Conservation (phyloP, 352 stramenopile species). For the Phytophthora pini region DNA sequence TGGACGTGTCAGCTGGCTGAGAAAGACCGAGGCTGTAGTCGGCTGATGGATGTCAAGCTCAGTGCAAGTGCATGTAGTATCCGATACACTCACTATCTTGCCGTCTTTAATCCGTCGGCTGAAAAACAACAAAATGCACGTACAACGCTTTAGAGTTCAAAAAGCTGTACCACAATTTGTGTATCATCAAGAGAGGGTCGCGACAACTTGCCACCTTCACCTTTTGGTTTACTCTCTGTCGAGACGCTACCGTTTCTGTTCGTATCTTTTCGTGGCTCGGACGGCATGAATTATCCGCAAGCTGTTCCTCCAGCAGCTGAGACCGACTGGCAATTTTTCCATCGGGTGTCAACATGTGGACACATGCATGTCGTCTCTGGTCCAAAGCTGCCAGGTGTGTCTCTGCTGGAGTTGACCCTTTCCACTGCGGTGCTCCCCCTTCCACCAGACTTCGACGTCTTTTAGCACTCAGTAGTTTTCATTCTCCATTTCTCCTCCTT, state of each 20-base stretch:
- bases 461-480: constrained; percentile 6
- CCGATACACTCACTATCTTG: neutral
- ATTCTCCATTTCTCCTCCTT: constrained; percentile 28
- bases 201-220: constrained; percentile 1
- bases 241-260: constrained; percentile 20
- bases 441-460: constrained; percentile 18
- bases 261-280: constrained; percentile 23
- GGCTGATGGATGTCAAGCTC: constrained; percentile 20
- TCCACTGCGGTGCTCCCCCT: constrained; percentile 12
- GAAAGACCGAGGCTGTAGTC: constrained; percentile 22
- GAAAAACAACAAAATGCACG: too few relatives aligned
- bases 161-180: too few relatives aligned
- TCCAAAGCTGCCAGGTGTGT: constrained; percentile 15
- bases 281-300: constrained; percentile 14
- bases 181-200: neutral
- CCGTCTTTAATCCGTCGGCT: neutral
- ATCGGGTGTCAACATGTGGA: constrained; percentile 23
- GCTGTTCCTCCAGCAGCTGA: constrained; percentile 32
- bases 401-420: constrained; percentile 12
- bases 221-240: constrained; percentile 8
- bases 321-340: constrained; percentile 29
- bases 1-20: constrained; percentile 24
- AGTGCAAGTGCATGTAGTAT: neutral
- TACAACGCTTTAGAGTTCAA: too few relatives aligned
- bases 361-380: constrained; percentile 4